Percentiles rank a stretch among this genome's conserved stretches.
Evolutionary conservation across 2,329 filamentous ascomycete genomes (phyloP).

Genomic region (Epichloe brachyelytri): DNA sequence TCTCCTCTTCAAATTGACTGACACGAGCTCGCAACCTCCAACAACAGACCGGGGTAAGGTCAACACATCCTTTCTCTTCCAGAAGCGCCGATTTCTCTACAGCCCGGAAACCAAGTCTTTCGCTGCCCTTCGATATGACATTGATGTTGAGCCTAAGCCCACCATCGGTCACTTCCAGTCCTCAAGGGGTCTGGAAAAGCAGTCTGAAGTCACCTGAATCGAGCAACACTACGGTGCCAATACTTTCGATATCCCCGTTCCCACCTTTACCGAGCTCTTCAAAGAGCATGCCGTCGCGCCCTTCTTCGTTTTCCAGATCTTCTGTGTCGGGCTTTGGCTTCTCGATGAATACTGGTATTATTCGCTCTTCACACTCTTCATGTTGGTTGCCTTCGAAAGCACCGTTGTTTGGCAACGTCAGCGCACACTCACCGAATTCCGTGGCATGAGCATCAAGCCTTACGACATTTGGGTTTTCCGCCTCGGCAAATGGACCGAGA

Average conservation of each 20-base stretch:
- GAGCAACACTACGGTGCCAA: conserved; percentile 93
- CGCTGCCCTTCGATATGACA: conserved; percentile 65
- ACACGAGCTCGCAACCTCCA: neutral
- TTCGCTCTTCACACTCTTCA: conserved; percentile 95
- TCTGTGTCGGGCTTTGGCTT: conserved; percentile 97
- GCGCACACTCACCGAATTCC: conserved; percentile 88
- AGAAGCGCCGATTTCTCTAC: conserved; percentile 94
- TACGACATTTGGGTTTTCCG: conserved; percentile 90
- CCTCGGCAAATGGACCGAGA: conserved; percentile 74
- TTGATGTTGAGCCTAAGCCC: conserved; percentile 79
- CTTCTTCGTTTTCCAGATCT: conserved; percentile 98
- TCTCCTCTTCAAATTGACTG: neutral
- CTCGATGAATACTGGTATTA: conserved; percentile 99
- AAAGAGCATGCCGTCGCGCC: conserved; percentile 96
- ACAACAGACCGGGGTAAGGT: conserved; percentile 54
- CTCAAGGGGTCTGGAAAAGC: conserved; percentile 59
- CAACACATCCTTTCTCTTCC: conserved; percentile 83
- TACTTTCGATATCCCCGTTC: conserved; percentile 94
- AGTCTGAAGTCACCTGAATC: conserved; percentile 64
- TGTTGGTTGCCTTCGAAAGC: conserved; percentile 95
- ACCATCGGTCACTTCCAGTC: conserved; percentile 65
- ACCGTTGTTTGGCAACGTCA: conserved; percentile 99
- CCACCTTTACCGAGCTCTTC: conserved; percentile 90
- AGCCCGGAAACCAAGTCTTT: conserved; percentile 60
- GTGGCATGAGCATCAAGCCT: conserved; percentile 98